Conservation (phyloP, 306 rosid species). For the Medicago ruthenica region DNA sequence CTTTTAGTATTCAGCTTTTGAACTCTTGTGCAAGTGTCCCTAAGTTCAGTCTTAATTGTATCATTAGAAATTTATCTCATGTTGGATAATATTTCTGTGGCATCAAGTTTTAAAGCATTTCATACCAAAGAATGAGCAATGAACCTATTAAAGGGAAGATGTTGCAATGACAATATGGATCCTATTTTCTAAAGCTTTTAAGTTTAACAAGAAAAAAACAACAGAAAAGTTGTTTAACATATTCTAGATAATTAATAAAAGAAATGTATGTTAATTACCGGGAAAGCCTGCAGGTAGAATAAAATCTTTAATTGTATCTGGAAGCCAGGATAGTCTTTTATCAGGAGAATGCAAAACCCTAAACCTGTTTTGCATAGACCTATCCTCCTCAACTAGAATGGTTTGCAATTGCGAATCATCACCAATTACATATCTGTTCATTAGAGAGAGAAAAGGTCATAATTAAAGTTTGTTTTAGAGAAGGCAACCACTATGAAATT, state of each 20-base stretch:
- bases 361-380: conserved; percentile 37
- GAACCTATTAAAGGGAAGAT: conserved; percentile 18
- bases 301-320: conserved; percentile 64
- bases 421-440: conserved; percentile 70
- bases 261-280: conserved; percentile 53
- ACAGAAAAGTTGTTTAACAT: background rate
- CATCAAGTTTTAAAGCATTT: conserved; percentile 19
- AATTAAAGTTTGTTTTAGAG: conserved; percentile 27
- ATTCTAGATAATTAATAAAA: conserved; percentile 10
- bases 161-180: background rate
- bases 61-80: conserved; percentile 11
- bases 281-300: conserved; percentile 91
- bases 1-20: conserved; percentile 18
- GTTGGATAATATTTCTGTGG: conserved; percentile 6
- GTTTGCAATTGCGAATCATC: conserved; percentile 58
- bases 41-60: background rate
- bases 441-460: conserved; percentile 29
- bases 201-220: conserved; percentile 11
- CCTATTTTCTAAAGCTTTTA: conserved; percentile 11
- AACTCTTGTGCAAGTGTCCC: background rate
- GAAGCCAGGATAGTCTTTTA: conserved; percentile 64
- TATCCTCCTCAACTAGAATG: conserved; percentile 64
- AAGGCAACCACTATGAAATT: conserved; percentile 6
- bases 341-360: conserved; percentile 49
- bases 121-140: conserved; percentile 12